Percentiles rank a stretch among this genome's conserved stretches.
Evolutionary conservation across 257 asterid species (phyloP).

Genomic region (Rehmannia glutinosa): DNA sequence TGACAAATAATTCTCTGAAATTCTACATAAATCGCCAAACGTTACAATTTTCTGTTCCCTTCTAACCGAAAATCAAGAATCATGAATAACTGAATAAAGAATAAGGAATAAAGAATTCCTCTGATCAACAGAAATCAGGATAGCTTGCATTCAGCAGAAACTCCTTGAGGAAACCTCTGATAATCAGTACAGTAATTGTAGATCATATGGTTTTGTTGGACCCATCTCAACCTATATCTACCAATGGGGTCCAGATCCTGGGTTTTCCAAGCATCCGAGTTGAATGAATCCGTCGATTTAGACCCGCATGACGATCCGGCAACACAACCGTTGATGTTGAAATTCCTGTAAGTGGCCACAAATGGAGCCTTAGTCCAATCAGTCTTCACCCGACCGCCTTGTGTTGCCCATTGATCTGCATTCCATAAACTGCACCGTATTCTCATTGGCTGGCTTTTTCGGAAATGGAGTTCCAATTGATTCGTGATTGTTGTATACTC

Average conservation of each 20-base stretch:
- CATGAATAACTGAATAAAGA: neutral
- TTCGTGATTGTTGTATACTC: too few relatives aligned
- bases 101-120: neutral
- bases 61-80: too few relatives aligned
- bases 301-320: neutral
- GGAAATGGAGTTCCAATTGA: conserved; percentile 20
- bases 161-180: neutral
- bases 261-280: conserved; percentile 5
- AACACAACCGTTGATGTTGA: too few relatives aligned
- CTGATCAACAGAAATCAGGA: too few relatives aligned
- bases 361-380: too few relatives aligned
- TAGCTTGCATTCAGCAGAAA: conserved; percentile 10
- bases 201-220: conserved; percentile 3
- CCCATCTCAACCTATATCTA: conserved; percentile 17
- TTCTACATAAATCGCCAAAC: too few relatives aligned
- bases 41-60: too few relatives aligned
- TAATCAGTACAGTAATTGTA: conserved; percentile 17
- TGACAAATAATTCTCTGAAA: too few relatives aligned
- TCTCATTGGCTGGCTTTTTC: conserved; percentile 5
- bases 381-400: too few relatives aligned
- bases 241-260: conserved; percentile 6
- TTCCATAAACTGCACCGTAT: conserved; percentile 16
- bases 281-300: too few relatives aligned
- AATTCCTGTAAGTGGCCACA: too few relatives aligned
- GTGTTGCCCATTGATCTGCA: too few relatives aligned